Conservation (phyloP, 305 asterid genomes). For the Fraxinus nigra region DNA sequence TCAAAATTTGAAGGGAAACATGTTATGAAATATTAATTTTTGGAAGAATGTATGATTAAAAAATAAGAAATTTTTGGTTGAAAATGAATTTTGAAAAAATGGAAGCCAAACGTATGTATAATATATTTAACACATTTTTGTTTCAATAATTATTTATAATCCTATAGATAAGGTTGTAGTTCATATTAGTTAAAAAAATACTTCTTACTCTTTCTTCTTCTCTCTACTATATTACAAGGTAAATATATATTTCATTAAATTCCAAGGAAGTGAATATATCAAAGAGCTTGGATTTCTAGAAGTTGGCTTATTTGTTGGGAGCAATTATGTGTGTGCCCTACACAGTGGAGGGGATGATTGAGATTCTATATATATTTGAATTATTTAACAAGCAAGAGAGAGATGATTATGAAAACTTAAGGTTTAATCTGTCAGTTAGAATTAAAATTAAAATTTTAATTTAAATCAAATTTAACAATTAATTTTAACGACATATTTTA, state of each 20-base stretch:
- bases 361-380: slow-evolving; percentile 34
- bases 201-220: not conserved
- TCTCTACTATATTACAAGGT: not conserved
- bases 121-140: not conserved
- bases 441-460: too few species aligned
- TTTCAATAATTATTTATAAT: not conserved
- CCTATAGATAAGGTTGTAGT: not conserved
- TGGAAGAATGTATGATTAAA: too few species aligned
- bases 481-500: too few species aligned
- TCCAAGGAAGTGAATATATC: slow-evolving; percentile 15
- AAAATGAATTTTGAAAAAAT: too few species aligned
- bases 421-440: not conserved
- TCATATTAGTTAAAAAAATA: not conserved
- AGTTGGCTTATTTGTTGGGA: slow-evolving; percentile 51
- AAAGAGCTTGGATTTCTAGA: slow-evolving; percentile 39
- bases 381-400: not conserved
- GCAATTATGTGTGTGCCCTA: slow-evolving; percentile 62
- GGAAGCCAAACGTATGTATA: too few species aligned
- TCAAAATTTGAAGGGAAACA: too few species aligned
- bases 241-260: not conserved
- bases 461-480: too few species aligned
- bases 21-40: too few species aligned
- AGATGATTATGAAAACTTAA: not conserved
- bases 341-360: slow-evolving; percentile 77
- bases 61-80: too few species aligned